These are phyloP conservation scores for Phytopythium cucurbitacearum DNA, from an alignment of 352 stramenopile genomes.

Conservation along the genomic window DNA sequence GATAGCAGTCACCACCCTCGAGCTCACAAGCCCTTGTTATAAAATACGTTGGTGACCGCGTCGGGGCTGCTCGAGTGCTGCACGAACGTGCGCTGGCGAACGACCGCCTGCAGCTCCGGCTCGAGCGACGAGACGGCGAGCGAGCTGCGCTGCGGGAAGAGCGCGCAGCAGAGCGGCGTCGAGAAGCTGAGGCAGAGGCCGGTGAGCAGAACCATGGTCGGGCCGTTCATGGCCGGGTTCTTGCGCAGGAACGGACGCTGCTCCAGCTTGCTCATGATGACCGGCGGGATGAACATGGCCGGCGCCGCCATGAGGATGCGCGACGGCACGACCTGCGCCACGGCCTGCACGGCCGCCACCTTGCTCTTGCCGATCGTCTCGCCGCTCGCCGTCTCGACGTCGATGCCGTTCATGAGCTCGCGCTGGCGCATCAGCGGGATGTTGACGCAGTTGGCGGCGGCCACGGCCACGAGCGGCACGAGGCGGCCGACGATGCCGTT, in stretches of 20 bases:
- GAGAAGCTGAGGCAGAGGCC: slow-evolving; percentile 70
- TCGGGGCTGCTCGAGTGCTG: slow-evolving; percentile 25
- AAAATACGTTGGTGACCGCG: slow-evolving; percentile 56
- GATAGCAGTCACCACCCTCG: too few species aligned
- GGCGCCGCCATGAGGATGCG: slow-evolving; percentile 85
- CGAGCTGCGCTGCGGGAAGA: slow-evolving; percentile 80
- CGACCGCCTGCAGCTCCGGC: slow-evolving; percentile 51
- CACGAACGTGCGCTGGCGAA: slow-evolving; percentile 40
- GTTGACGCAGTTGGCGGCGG: slow-evolving; percentile 87
- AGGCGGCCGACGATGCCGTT: slow-evolving; percentile 57
- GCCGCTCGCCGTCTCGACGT: slow-evolving; percentile 64
- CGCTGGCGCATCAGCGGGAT: slow-evolving; percentile 88
- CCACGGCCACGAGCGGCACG: slow-evolving; percentile 82
- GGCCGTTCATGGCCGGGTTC: slow-evolving; percentile 59
- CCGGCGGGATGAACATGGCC: slow-evolving; percentile 78
- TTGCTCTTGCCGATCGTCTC: slow-evolving; percentile 68
- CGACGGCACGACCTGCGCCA: slow-evolving; percentile 81
- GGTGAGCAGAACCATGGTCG: slow-evolving; percentile 68
- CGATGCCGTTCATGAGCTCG: slow-evolving; percentile 79
- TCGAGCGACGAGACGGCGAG: slow-evolving; percentile 55
- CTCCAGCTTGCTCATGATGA: slow-evolving; percentile 85
- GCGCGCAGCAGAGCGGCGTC: slow-evolving; percentile 73
- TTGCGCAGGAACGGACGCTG: slow-evolving; percentile 47
- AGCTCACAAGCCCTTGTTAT: slow-evolving; percentile 69
- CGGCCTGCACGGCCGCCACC: slow-evolving; percentile 62